Conservation (phyloP, 176 grass and related monocot species). For the Oryza longistaminata region DNA sequence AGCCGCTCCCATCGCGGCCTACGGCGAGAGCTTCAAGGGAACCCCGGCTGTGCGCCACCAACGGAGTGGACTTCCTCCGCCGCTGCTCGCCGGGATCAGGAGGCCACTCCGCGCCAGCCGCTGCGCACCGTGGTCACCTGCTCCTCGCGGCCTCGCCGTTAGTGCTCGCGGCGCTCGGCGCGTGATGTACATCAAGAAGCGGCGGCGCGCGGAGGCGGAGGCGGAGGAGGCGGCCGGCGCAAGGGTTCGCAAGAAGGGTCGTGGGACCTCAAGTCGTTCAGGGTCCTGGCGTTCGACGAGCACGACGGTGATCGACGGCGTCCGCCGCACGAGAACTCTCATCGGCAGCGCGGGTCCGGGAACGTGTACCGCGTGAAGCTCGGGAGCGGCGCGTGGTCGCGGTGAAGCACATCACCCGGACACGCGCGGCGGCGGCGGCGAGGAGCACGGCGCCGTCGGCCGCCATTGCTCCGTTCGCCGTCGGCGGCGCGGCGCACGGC, state of each 20-base stretch:
- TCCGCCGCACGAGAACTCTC: slow-evolving; percentile 77
- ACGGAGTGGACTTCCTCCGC: slow-evolving; percentile 41
- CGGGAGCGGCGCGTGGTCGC: slow-evolving; percentile 54
- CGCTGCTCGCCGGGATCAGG: slow-evolving; percentile 28
- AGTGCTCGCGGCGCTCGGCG: slow-evolving; percentile 53
- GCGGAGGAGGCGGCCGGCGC: not conserved
- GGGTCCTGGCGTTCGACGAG: slow-evolving; percentile 73
- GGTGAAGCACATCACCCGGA: slow-evolving; percentile 73
- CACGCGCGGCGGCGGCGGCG: not conserved
- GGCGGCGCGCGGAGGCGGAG: slow-evolving; percentile 10
- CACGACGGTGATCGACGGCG: slow-evolving; percentile 62
- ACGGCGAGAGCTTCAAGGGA: slow-evolving; percentile 58
- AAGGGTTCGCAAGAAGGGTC: slow-evolving; percentile 60
- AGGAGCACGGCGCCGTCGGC: slow-evolving; percentile 1
- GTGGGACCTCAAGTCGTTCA: slow-evolving; percentile 84
- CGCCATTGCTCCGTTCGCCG: slow-evolving; percentile 42
- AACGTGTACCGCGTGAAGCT: slow-evolving; percentile 88
- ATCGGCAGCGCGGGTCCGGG: slow-evolving; percentile 85
- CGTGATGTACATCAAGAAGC: slow-evolving; percentile 51
- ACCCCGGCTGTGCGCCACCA: slow-evolving; percentile 66
- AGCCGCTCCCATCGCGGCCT: slow-evolving; percentile 60
- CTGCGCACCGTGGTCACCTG: slow-evolving; percentile 55
- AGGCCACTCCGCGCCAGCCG: not conserved
- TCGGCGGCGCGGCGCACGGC: slow-evolving; percentile 28
- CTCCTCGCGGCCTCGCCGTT: slow-evolving; percentile 42